These are phyloP conservation scores for Alnus glutinosa DNA, from an alignment of 306 rosid species.

Conservation along the genomic window DNA sequence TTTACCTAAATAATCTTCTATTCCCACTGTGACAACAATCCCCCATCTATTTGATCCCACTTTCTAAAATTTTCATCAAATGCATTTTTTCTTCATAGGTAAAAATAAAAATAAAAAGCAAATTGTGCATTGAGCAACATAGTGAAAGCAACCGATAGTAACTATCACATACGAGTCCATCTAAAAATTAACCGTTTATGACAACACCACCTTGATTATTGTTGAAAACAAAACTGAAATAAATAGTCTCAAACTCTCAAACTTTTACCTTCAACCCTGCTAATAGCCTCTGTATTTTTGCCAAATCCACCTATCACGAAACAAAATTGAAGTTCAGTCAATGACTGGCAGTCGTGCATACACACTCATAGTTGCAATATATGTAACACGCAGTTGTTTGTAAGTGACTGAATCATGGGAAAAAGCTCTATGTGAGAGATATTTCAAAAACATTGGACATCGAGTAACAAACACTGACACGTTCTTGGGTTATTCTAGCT, in stretches of 20 bases:
- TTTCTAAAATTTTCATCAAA: slow-evolving; percentile 8
- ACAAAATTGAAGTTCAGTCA: slow-evolving; percentile 8
- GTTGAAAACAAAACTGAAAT: neutral
- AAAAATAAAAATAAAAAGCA: neutral
- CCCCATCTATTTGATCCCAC: neutral
- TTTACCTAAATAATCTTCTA: neutral
- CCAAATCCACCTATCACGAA: slow-evolving; percentile 55
- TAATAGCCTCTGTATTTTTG: slow-evolving; percentile 32
- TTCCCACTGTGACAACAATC: neutral
- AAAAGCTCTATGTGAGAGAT: neutral
- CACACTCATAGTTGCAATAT: neutral
- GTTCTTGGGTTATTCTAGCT: neutral
- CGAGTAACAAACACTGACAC: neutral
- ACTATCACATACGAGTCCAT: neutral
- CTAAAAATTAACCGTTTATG: neutral
- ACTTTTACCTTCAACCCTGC: slow-evolving; percentile 65
- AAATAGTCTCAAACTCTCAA: neutral
- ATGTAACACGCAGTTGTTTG: neutral
- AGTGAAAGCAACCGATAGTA: neutral
- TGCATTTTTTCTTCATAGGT: neutral
- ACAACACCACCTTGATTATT: neutral
- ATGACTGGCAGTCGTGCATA: neutral
- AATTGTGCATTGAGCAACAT: neutral
- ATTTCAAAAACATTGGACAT: neutral
- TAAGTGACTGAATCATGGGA: neutral